A percentile compares a stretch with the other conserved stretches of the same genome.
Evolutionary conservation across 257 asterid species (phyloP).

Genomic region (Primulina eburnea): DNA sequence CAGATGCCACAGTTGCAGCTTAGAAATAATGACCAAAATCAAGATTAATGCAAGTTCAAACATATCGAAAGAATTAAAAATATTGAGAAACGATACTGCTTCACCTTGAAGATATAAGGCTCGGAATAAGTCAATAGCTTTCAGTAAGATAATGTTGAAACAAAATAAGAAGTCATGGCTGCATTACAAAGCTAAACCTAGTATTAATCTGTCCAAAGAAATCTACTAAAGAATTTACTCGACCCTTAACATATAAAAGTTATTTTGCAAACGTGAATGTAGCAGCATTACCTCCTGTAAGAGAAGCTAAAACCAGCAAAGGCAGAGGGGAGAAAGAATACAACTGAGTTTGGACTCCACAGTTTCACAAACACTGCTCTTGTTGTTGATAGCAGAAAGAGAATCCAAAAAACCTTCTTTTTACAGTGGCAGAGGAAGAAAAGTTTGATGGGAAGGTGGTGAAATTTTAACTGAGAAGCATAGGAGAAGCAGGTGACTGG

Average conservation of each 20-base stretch:
- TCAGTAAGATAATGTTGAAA: no score
- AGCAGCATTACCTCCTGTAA: conserved; percentile 73
- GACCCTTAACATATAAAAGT: background rate
- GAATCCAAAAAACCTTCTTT: conserved; percentile 18
- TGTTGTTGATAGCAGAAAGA: conserved; percentile 29
- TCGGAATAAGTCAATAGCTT: no score
- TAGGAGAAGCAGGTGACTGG: conserved; percentile 31
- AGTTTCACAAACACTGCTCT: conserved; percentile 20
- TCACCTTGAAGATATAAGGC: no score
- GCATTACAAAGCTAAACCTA: no score
- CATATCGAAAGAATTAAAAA: no score
- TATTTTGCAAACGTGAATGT: background rate
- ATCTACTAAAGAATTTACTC: no score
- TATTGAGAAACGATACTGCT: no score
- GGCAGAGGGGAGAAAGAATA: conserved; percentile 59
- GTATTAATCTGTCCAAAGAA: no score
- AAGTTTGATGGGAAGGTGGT: conserved; percentile 19
- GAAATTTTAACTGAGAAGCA: conserved; percentile 23
- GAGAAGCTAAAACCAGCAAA: conserved; percentile 56
- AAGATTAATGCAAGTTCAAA: background rate
- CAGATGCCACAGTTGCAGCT: conserved; percentile 67
- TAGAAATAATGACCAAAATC: conserved; percentile 27
- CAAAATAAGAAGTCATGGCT: no score
- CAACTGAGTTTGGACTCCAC: conserved; percentile 36
- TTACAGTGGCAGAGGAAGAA: conserved; percentile 17